Evolutionary conservation across 169 alveolate species (phyloP).

Genomic region (Besnoitia besnoiti): DNA sequence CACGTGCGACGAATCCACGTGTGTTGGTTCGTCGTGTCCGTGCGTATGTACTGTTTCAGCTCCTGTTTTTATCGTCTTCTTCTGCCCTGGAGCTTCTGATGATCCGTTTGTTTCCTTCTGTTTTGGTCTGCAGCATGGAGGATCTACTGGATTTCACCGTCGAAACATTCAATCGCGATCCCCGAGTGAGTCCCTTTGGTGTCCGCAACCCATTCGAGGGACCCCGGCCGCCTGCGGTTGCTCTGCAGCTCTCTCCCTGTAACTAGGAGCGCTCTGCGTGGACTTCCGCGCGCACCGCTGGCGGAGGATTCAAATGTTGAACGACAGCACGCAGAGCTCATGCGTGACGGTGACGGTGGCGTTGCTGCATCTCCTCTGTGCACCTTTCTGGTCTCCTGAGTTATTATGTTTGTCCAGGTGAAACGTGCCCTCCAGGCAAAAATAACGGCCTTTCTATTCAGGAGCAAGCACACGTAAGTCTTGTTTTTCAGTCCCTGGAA

Average conservation of each 20-base stretch:
- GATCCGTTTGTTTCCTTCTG: neutral
- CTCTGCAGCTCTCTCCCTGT: too few relatives aligned
- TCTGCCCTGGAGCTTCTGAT: neutral
- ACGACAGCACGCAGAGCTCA: too few relatives aligned
- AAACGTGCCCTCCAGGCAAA: constrained; percentile 21
- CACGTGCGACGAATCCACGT: too few relatives aligned
- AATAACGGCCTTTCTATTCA: constrained; percentile 20
- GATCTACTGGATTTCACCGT: neutral
- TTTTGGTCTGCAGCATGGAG: constrained; percentile 4
- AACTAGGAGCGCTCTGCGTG: too few relatives aligned
- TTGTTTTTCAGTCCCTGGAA: neutral
- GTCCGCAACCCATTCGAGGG: neutral
- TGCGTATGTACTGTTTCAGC: too few relatives aligned
- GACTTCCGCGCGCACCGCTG: too few relatives aligned
- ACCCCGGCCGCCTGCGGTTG: neutral
- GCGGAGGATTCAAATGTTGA: too few relatives aligned
- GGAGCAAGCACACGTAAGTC: constrained; percentile 8
- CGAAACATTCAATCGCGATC: constrained; percentile 10
- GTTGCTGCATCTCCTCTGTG: neutral
- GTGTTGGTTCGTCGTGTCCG: too few relatives aligned
- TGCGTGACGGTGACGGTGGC: too few relatives aligned
- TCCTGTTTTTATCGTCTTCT: neutral
- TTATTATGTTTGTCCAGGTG: neutral
- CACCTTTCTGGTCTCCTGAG: neutral
- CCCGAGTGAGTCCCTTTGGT: neutral